phyloP scores from a whole-genome alignment of 495 filamentous ascomycete species.

The Xylona heveae region DNA sequence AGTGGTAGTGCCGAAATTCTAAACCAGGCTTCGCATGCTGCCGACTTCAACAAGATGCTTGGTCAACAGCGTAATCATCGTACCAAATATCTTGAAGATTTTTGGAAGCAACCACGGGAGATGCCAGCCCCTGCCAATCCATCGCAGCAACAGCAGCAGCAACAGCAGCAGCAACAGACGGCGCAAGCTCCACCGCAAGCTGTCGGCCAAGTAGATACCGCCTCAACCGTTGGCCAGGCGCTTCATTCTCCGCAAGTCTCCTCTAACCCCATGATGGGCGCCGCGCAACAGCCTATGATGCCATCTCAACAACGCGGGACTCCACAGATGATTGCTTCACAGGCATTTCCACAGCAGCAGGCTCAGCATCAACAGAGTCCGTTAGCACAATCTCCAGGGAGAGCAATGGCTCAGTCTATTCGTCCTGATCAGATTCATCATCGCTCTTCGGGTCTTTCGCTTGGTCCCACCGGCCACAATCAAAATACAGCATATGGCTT shows the following conservation, averaged over 20 bases:
- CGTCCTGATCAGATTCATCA: constrained; percentile 24
- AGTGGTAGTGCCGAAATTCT: constrained; percentile 67
- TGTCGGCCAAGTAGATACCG: not conserved
- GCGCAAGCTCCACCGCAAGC: constrained; percentile 1
- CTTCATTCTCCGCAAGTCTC: constrained; percentile 7
- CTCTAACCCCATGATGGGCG: constrained; percentile 7
- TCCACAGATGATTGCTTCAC: constrained; percentile 34
- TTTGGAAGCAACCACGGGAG: constrained; percentile 63
- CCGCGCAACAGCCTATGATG: constrained; percentile 6
- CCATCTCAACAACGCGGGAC: constrained; percentile 18
- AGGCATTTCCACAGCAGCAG: constrained; percentile 22
- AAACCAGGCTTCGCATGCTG: constrained; percentile 69
- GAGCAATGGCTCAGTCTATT: constrained; percentile 25
- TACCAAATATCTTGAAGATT: constrained; percentile 49
- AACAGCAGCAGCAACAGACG: not conserved
- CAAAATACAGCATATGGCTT: constrained; percentile 21
- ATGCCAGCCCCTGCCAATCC: constrained; percentile 30
- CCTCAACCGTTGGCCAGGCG: not conserved
- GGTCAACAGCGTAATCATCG: constrained; percentile 55
- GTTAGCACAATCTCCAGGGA: constrained; percentile 27
- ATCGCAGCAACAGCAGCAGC: constrained; percentile 4
- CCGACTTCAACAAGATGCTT: constrained; percentile 73
- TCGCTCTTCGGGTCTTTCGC: constrained; percentile 18
- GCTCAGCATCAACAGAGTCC: constrained; percentile 29
- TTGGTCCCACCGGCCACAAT: constrained; percentile 18